Percentiles rank a stretch among this genome's conserved stretches.
Conservation (phyloP, 208 protist species). For the Trypanosoma congolense region DNA sequence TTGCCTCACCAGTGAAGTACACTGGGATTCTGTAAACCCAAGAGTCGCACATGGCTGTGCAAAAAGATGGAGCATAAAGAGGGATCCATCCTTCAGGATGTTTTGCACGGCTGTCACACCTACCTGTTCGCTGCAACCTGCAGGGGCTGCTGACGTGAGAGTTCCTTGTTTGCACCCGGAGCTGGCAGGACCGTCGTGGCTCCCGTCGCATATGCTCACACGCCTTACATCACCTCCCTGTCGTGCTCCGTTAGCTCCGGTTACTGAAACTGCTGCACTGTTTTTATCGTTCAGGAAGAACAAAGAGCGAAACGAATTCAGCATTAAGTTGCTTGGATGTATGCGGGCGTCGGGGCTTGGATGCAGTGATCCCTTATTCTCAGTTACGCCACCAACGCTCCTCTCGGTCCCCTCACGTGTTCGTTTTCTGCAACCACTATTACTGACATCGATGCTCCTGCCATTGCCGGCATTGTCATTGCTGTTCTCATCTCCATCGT, state of each 20-base stretch:
- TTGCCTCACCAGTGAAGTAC: constrained; percentile 32
- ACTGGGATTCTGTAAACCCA: constrained; percentile 24
- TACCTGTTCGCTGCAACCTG: constrained; percentile 3
- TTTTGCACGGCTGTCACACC: constrained; percentile 33
- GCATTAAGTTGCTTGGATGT: constrained; percentile 5
- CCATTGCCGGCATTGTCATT: background rate
- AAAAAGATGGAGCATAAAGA: constrained; percentile 65
- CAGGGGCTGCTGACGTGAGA: background rate
- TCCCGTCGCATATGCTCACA: background rate
- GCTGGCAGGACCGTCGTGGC: background rate
- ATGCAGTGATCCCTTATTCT: background rate
- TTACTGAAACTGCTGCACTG: background rate
- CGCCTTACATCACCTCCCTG: background rate
- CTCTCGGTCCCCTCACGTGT: background rate
- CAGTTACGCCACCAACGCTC: too few species aligned
- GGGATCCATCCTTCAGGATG: constrained; percentile 37
- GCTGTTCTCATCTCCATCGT: background rate
- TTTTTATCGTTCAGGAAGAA: constrained; percentile 17
- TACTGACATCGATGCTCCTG: background rate
- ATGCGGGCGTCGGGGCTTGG: background rate
- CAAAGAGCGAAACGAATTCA: constrained; percentile 18
- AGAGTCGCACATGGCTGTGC: constrained; percentile 59
- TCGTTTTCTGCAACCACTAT: constrained; percentile 2
- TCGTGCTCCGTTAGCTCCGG: background rate
- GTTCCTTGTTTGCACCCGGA: background rate